Evolutionary conservation across 2,329 filamentous ascomycete species (phyloP), one percentile per base, ranked within the genome.

Genomic region (Phialemoniopsis sp.): DNA sequence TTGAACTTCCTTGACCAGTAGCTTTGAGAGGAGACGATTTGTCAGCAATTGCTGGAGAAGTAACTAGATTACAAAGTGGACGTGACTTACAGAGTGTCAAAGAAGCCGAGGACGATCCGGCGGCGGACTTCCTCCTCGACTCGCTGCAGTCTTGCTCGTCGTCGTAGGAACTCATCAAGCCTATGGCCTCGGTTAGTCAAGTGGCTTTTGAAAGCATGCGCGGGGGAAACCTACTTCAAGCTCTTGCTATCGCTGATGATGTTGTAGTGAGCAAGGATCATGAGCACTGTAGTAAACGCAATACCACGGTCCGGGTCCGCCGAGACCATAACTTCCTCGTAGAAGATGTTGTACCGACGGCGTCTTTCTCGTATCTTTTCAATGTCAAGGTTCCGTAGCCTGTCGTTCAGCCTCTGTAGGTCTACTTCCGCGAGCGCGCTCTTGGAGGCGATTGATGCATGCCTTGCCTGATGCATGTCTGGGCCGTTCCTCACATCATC

Each of bases 181-280:
- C 88, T 89, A 39, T 8, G 18, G 30, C 17, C 38, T 33, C 13
- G 31, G 54, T 69, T 55, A 63, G 54, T 37, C 36, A 39, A 36
- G 5, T 14, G 12, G 36, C 16, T 10, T 12, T 21, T 15, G 32
- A 50, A n/a, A 38, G 7, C 30, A 14, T 5, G 13, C 32, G n/a
- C 18, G 29, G 21, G 6, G 8, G 18, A 33, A 34, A 62, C 68
- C 57, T 67, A 87, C 83, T 78, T 84, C 56, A 98, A 68, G 62
- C 89, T 95, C 72, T 96, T 96, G 68, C 85, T 96, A 63, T 98
- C 93, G 50, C 85, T 95, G 59, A 98, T 98, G 55, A 98, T 89
- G 55, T 97, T 98, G 73, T 98, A 95, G 63, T 98, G 93, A 28
- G 94, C 91, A 41, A 98, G 72, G 44, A 95, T 94, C 85, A 98